phyloP scores from a whole-genome alignment of 768 basidiomycete genomes.

The Wakefieldia striispora region DNA sequence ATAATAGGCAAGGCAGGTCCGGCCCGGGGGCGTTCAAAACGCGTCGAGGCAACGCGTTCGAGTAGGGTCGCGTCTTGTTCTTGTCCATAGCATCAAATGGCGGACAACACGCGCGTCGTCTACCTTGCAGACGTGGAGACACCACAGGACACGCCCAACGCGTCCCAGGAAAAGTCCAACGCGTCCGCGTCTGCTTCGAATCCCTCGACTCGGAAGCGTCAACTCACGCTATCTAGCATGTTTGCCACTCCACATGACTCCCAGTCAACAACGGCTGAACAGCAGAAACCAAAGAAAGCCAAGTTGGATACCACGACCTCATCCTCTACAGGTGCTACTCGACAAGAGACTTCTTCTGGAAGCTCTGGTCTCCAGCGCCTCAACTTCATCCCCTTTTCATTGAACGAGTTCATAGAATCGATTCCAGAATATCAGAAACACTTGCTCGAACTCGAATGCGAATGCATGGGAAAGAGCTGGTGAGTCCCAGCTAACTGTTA shows the following conservation, averaged over 20 bases:
- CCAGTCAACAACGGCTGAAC: slow-evolving; percentile 17
- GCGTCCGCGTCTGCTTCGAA: slow-evolving; percentile 22
- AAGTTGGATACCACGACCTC: slow-evolving; percentile 35
- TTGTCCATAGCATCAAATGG: slow-evolving; percentile 19
- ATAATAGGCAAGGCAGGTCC: slow-evolving; percentile 8
- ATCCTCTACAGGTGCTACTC: slow-evolving; percentile 17
- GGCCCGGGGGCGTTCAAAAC: neutral
- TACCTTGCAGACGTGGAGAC: slow-evolving; percentile 48
- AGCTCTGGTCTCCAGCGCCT: slow-evolving; percentile 35
- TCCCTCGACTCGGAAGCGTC: slow-evolving; percentile 41
- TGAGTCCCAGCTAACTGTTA: slow-evolving; percentile 19
- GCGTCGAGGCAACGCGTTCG: slow-evolving; percentile 10
- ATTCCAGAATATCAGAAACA: slow-evolving; percentile 56
- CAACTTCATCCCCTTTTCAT: slow-evolving; percentile 70
- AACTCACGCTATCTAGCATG: slow-evolving; percentile 68
- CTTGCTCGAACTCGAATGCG: slow-evolving; percentile 65
- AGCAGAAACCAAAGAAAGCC: slow-evolving; percentile 45
- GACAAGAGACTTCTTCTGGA: slow-evolving; percentile 11
- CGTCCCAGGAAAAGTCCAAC: slow-evolving; percentile 23
- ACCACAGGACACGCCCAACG: slow-evolving; percentile 9
- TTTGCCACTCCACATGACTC: slow-evolving; percentile 38
- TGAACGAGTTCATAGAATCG: slow-evolving; percentile 49
- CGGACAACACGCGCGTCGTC: slow-evolving; percentile 28
- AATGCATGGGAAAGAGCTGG: slow-evolving; percentile 75
- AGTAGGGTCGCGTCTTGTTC: slow-evolving; percentile 8